Percentiles rank a stretch among this genome's conserved stretches.
Conservation (phyloP, 2,329 filamentous ascomycete genomes). For the Parastagonospora nodorum region DNA sequence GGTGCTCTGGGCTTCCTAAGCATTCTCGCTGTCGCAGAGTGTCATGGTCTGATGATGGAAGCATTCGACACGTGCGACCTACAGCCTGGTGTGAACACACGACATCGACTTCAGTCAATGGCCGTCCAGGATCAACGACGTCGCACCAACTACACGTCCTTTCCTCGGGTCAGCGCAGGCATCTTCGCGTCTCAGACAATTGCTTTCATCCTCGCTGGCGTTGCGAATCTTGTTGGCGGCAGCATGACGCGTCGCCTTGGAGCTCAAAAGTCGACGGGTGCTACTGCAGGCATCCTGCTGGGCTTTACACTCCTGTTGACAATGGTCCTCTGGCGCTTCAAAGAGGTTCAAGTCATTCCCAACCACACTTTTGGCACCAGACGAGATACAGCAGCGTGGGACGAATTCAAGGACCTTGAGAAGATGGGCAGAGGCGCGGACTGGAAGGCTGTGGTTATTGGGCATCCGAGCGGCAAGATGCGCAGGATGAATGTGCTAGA, state of each 20-base stretch:
- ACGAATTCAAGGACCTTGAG: constrained; percentile 46
- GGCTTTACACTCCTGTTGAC: constrained; percentile 68
- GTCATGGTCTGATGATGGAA: constrained; percentile 78
- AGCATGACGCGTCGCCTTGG: constrained; percentile 68
- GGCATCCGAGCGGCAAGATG: constrained; percentile 71
- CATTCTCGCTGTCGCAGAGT: constrained; percentile 75
- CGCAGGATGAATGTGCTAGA: constrained; percentile 74
- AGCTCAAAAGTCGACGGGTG: constrained; percentile 69
- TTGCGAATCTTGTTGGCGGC: constrained; percentile 71
- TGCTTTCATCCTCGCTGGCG: constrained; percentile 71
- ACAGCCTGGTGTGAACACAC: constrained; percentile 69
- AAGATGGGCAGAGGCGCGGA: constrained; percentile 52
- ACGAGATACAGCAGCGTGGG: constrained; percentile 38
- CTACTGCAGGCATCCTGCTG: constrained; percentile 70
- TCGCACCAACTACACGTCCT: constrained; percentile 74
- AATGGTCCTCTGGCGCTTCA: constrained; percentile 67
- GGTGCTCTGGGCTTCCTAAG: constrained; percentile 71
- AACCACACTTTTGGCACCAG: constrained; percentile 55
- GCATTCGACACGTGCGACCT: constrained; percentile 81
- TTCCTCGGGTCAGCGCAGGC: constrained; percentile 73
- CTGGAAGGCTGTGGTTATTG: constrained; percentile 73
- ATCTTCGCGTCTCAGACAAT: constrained; percentile 73
- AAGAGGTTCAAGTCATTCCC: constrained; percentile 70
- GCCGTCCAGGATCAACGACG: constrained; percentile 51
- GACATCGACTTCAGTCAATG: constrained; percentile 53